Conservation (phyloP, 2,329 filamentous ascomycete genomes). For the Alternaria infectoria region DNA sequence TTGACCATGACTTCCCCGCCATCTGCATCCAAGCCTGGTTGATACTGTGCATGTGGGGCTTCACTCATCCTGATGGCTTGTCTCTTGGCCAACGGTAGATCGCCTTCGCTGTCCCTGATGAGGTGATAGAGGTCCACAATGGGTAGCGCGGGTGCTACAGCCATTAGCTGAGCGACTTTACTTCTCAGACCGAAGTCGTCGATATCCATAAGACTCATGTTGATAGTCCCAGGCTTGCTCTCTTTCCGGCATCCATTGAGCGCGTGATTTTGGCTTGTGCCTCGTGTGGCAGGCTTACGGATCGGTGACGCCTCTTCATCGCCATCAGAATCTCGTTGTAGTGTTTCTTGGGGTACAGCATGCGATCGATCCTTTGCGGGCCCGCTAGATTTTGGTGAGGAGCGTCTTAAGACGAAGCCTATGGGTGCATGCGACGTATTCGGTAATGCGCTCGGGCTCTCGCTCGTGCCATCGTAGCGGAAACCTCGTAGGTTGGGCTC, state of each 20-base stretch:
- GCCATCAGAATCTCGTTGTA: neutral
- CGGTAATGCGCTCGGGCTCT: neutral
- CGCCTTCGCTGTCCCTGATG: constrained; percentile 16
- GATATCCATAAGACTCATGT: constrained; percentile 21
- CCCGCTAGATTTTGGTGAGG: neutral
- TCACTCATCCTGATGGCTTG: constrained; percentile 5
- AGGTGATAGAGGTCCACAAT: constrained; percentile 24
- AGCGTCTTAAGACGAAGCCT: neutral
- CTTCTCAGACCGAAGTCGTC: constrained; percentile 12
- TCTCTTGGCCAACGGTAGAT: constrained; percentile 4
- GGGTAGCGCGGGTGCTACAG: constrained; percentile 20
- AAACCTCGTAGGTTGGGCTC: neutral
- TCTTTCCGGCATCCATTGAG: neutral
- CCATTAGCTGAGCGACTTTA: constrained; percentile 27
- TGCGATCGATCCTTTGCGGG: neutral
- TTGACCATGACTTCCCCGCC: constrained; percentile 19
- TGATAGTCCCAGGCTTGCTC: neutral
- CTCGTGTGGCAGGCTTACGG: neutral
- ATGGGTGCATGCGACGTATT: neutral
- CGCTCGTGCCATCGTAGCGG: neutral
- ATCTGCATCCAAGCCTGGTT: neutral
- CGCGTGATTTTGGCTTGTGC: neutral
- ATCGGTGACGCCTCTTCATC: neutral
- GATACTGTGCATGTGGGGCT: neutral
- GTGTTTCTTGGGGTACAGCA: neutral